Evolutionary conservation across 148 eudicot genomes (phyloP), one percentile per base, ranked within the genome.

Genomic region (Suaeda aralocaspica): DNA sequence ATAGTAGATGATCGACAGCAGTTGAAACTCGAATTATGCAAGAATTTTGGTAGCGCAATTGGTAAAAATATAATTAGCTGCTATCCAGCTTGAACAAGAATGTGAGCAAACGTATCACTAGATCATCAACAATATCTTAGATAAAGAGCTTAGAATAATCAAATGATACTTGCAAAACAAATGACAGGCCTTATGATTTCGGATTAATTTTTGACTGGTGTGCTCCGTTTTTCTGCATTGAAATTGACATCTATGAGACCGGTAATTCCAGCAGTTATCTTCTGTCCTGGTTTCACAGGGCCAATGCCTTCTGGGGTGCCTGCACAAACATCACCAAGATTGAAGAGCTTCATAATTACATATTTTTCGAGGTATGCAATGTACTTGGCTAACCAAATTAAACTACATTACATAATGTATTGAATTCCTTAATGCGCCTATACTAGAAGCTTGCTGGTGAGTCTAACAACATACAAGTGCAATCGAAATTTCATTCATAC

Each of bases 231-330:
- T 72, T 64, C 88, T 59, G 91, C 95, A 67, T 85, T 75, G 59
- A 87, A 94, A 53, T 84, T 83, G 58, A 87, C 73, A 44, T 91
- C 97, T 48, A 94, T 30, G 21, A 94, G 84, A 69, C 90, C 97
- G 67, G 96, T 89, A 74, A 94, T 91, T 56, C 98, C 98, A 52
- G 91, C 95, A 24, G 89, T 86, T 33, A 94, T 84, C 69, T 81
- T 91, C 70, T 93, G 89, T 19, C 98, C 96, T 55, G 86, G 81
- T 74, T 89, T 93, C 22, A 93, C 98, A 8, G 98, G 97, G 25
- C 98, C 97, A 70, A 86, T 88, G 18, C 98, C 98, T 77, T 86
- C 82, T 28, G 98, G 98, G 55, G 98, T 94, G 62, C 98, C 98
- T 94, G 85, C 81, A 79, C 8, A 62, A 55, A n/a, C 41, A 33